Conservation (phyloP, 345 rosid genomes). For the Boechera divaricarpa region DNA sequence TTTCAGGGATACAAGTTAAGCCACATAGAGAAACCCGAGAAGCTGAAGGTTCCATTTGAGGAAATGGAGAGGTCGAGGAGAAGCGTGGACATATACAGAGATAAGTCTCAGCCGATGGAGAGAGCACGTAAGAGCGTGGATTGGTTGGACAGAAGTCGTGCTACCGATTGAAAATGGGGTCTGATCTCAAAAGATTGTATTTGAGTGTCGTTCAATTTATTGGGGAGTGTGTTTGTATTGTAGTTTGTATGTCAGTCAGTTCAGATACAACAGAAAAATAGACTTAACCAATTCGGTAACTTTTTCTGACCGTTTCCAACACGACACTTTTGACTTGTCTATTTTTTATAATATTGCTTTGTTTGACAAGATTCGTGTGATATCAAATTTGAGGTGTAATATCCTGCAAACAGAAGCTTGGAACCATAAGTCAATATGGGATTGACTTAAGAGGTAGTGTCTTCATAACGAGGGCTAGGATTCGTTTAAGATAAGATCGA, state of each 20-base stretch:
- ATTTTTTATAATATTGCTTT: not conserved
- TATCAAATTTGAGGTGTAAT: not conserved
- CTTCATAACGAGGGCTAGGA: no score
- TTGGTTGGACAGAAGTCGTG: constrained; percentile 61
- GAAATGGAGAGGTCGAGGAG: constrained; percentile 88
- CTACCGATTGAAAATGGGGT: constrained; percentile 16
- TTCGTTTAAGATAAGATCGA: no score
- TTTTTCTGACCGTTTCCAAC: constrained; percentile 33
- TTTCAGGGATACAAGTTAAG: constrained; percentile 71
- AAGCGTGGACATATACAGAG: constrained; percentile 81
- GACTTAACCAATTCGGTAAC: constrained; percentile 29
- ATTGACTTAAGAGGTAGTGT: no score
- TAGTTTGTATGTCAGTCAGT: constrained; percentile 32
- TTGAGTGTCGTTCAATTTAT: constrained; percentile 42
- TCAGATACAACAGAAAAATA: constrained; percentile 29
- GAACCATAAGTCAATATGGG: not conserved
- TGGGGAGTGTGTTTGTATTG: constrained; percentile 41
- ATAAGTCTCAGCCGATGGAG: constrained; percentile 71
- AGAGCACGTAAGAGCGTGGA: constrained; percentile 88
- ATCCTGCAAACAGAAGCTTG: not conserved
- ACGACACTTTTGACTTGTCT: constrained; percentile 2
- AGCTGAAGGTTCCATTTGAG: constrained; percentile 64
- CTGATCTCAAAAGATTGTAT: constrained; percentile 35
- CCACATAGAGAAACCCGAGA: constrained; percentile 59
- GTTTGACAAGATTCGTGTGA: constrained; percentile 7